phyloP scores from a whole-genome alignment of 352 stramenopile species.

The Aphanomyces astaci region DNA sequence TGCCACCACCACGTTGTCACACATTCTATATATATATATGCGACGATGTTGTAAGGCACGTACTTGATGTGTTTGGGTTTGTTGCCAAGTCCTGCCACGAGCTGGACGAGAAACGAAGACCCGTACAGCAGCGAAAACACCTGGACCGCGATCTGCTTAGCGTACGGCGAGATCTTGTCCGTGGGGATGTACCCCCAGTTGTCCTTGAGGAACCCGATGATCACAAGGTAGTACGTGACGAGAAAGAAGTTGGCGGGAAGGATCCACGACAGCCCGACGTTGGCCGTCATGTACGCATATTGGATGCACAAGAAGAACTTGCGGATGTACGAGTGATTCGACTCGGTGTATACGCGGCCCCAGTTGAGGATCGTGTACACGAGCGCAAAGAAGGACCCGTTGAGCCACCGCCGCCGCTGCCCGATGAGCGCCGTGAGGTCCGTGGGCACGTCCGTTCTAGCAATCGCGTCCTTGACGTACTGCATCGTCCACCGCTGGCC shows the following conservation, averaged over 20 bases:
- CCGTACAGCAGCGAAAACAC: slow-evolving; percentile 22
- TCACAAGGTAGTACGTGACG: slow-evolving; percentile 24
- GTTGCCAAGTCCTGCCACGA: slow-evolving; percentile 24
- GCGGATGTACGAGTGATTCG: slow-evolving; percentile 26
- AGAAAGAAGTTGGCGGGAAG: slow-evolving; percentile 24
- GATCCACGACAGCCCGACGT: slow-evolving; percentile 24
- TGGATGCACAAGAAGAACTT: slow-evolving; percentile 29
- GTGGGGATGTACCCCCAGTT: slow-evolving; percentile 26
- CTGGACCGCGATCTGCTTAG: slow-evolving; percentile 20
- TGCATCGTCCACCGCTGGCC: slow-evolving; percentile 31
- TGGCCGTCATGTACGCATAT: slow-evolving; percentile 29
- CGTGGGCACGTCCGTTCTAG: slow-evolving; percentile 33
- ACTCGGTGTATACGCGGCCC: slow-evolving; percentile 32
- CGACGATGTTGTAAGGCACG: background rate
- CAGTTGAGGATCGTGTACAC: slow-evolving; percentile 31
- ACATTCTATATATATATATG: background rate
- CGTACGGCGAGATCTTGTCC: background rate
- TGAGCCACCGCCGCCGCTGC: slow-evolving; percentile 35
- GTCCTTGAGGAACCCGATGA: slow-evolving; percentile 15
- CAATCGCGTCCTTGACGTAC: slow-evolving; percentile 32
- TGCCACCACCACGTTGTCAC: too few species aligned
- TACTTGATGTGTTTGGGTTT: slow-evolving; percentile 27
- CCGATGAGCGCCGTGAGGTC: slow-evolving; percentile 30
- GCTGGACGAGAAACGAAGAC: slow-evolving; percentile 20
- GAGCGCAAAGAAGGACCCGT: slow-evolving; percentile 34